phyloP scores from a whole-genome alignment of 2,329 filamentous ascomycete genomes.

The Bretziella fagacearum region DNA sequence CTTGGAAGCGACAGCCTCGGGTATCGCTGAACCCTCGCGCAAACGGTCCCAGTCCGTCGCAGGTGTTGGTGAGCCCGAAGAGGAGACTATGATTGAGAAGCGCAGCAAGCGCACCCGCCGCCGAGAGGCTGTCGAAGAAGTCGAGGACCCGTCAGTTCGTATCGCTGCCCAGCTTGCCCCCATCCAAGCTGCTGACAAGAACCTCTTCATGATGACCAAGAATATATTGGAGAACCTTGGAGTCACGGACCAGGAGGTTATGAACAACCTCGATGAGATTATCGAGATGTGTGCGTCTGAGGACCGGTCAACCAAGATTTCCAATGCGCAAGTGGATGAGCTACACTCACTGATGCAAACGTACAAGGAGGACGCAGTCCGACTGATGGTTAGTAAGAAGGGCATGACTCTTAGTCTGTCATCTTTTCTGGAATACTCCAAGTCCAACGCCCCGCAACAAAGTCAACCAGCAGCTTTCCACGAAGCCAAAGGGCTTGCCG shows the following conservation, averaged over 20 bases:
- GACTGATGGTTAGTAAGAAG: slow-evolving; percentile 35
- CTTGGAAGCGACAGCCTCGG: background rate
- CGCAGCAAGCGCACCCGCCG: slow-evolving; percentile 49
- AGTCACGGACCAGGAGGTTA: slow-evolving; percentile 31
- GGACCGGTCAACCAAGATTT: slow-evolving; percentile 32
- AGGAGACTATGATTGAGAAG: slow-evolving; percentile 41
- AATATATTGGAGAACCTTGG: slow-evolving; percentile 39
- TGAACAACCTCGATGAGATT: slow-evolving; percentile 31
- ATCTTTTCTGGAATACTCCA: slow-evolving; percentile 47
- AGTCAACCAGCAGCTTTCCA: slow-evolving; percentile 32
- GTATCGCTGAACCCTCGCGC: slow-evolving; percentile 19
- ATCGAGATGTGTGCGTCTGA: slow-evolving; percentile 36
- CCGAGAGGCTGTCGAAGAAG: slow-evolving; percentile 40
- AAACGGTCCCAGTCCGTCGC: slow-evolving; percentile 48
- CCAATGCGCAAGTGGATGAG: slow-evolving; percentile 30
- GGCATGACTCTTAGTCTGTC: slow-evolving; percentile 37
- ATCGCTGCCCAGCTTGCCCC: slow-evolving; percentile 39
- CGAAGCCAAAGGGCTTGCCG: slow-evolving; percentile 33
- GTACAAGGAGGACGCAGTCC: slow-evolving; percentile 37
- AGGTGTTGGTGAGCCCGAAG: slow-evolving; percentile 39
- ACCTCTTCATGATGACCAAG: slow-evolving; percentile 38
- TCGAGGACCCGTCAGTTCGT: slow-evolving; percentile 33
- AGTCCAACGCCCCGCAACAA: slow-evolving; percentile 35
- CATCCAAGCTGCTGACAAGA: slow-evolving; percentile 38
- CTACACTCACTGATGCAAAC: slow-evolving; percentile 31